phyloP scores from a whole-genome alignment of 202 grass and related monocot species.

The Setaria italica region DNA sequence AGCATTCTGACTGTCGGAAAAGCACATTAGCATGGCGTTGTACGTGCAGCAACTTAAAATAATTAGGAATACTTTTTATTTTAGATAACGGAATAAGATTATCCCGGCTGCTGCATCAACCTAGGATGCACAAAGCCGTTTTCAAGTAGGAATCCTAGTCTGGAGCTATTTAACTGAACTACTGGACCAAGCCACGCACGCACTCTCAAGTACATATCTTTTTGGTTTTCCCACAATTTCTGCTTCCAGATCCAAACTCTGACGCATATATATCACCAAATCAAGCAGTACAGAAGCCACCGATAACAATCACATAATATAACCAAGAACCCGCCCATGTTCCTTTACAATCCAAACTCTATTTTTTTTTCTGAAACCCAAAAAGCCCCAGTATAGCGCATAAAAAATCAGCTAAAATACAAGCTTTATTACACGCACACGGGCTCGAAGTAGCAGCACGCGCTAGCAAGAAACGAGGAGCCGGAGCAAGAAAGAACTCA shows the following conservation, averaged over 20 bases:
- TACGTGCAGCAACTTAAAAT: constrained; percentile 12
- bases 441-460: not conserved
- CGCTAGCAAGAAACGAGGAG: not conserved
- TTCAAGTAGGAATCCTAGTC: not conserved
- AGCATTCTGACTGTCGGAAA: not conserved
- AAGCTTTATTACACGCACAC: not conserved
- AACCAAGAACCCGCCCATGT: not conserved
- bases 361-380: not conserved
- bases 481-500: constrained; percentile 27
- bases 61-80: not conserved
- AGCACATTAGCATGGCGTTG: not conserved
- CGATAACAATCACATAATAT: constrained; percentile 1
- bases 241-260: constrained; percentile 47
- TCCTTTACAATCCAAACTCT: constrained; percentile 10
- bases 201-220: not conserved
- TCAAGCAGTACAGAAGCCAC: constrained; percentile 1
- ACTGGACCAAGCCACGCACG: not conserved
- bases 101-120: too few species aligned
- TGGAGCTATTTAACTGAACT: not conserved
- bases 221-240: not conserved
- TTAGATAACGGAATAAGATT: too few species aligned
- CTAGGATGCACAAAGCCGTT: too few species aligned
- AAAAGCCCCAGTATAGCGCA: not conserved
- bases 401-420: constrained; percentile 4
- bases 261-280: not conserved